Evolutionary conservation across 208 protist genomes (phyloP), one percentile per base, ranked within the genome.

Genomic region (Leishmania amazonensis): DNA sequence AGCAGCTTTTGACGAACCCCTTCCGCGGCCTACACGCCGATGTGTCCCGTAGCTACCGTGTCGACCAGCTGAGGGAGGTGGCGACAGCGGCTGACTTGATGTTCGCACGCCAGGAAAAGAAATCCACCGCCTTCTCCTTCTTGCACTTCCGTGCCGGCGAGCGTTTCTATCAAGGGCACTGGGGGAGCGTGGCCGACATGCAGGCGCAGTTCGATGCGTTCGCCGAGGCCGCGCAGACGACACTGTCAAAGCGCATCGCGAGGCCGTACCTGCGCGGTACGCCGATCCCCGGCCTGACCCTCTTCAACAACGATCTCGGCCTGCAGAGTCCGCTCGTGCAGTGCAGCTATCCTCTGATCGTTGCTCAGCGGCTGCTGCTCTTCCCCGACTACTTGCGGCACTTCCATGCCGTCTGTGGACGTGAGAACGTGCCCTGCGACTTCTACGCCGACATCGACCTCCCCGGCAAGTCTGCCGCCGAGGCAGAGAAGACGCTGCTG

Each of bases 371-470:
- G 35, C 77, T 96, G 65, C 79, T 96, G 73, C 82, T 91, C 35
- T 95, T 96, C 75, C 90, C 93, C 15, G 90, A 89, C 75, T 62
- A 84, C 65, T 74, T 90, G 42, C 87, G 90, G 3, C 88, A 95
- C 60, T 95, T 95, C 80, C 93, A 96, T 67, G 78, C 89, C 47
- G 75, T 96, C 21, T 93, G 90, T 73, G 90, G 93, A 31, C 93
- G 93, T n/a, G 86, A 93, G 64, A 81, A 90, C 76, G 90, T 96
- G 47, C 93, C 93, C 51, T 96, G 93, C 76, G 93, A 96, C 84
- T 96, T 96, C 81, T 96, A 88, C 75, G 93, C 90, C 0, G 93
- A 96, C 81, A 80, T 96, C 58, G 93, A 96, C 57, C 79, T 96
- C 11, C 90, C 86, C 15, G 89, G 88, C 71, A 88, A 83, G 71